Conservation (phyloP, 2,329 filamentous ascomycete species). For the Aspergillus tamarii region DNA sequence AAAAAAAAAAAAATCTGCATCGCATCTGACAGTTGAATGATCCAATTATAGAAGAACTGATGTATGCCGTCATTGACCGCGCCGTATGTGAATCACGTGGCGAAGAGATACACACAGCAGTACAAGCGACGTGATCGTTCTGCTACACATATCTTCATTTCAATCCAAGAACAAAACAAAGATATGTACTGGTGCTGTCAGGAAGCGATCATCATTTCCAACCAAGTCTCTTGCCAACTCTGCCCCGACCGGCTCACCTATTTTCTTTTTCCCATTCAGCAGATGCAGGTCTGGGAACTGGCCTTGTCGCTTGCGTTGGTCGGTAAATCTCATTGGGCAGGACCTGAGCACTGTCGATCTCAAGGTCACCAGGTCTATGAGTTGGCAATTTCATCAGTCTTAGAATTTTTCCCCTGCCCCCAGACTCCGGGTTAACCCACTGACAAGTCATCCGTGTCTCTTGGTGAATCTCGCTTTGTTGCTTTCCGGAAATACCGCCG, state of each 20-base stretch:
- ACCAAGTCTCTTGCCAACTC: neutral
- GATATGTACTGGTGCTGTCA: neutral
- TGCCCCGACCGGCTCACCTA: neutral
- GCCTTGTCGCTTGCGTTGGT: conserved; percentile 1
- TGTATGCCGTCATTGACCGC: neutral
- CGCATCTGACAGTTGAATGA: conserved; percentile 1
- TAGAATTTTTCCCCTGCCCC: conserved; percentile 13
- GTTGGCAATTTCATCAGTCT: conserved; percentile 35
- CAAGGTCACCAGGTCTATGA: conserved; percentile 41
- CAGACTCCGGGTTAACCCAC: conserved; percentile 13
- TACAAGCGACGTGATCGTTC: neutral
- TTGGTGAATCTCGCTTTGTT: conserved; percentile 7
- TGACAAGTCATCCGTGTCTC: conserved; percentile 21
- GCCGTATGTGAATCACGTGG: neutral
- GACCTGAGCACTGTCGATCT: conserved; percentile 31
- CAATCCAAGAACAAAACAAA: neutral
- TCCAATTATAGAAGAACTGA: conserved; percentile 3
- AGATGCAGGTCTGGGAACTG: conserved; percentile 5
- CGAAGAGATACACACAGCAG: neutral
- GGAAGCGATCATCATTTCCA: neutral
- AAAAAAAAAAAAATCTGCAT: neutral
- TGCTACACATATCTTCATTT: neutral
- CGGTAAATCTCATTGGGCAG: conserved; percentile 9
- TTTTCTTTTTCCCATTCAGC: neutral
- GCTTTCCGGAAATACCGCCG: conserved; percentile 11